Conservation (phyloP, 192 early-diverging fungal genomes). For the Globomyces pollinis-pini region DNA sequence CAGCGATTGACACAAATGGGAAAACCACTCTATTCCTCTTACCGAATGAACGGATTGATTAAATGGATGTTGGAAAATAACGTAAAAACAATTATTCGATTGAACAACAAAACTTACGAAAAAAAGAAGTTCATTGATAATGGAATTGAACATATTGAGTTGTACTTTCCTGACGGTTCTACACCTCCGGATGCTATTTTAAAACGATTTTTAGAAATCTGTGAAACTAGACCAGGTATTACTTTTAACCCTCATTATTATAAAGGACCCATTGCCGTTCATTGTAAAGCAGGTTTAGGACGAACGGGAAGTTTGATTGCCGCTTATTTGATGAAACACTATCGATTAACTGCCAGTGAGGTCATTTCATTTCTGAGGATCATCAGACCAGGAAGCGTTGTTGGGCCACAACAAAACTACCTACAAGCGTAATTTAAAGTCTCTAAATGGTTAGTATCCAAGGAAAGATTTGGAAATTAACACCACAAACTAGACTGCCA, state of each 20-base stretch:
- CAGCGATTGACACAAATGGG: conserved; percentile 3
- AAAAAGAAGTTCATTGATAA: conserved; percentile 40
- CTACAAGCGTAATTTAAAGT: conserved; percentile 33
- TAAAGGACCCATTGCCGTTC: conserved; percentile 44
- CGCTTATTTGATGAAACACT: conserved; percentile 62
- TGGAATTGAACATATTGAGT: conserved; percentile 57
- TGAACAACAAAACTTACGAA: conserved; percentile 65
- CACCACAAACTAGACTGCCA: conserved; percentile 27
- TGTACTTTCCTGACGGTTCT: conserved; percentile 65
- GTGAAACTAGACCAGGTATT: conserved; percentile 42
- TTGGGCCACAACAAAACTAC: conserved; percentile 72
- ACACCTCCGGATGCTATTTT: conserved; percentile 59
- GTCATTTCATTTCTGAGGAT: conserved; percentile 57
- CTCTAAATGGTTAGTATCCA: conserved; percentile 35
- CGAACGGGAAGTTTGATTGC: conserved; percentile 52
- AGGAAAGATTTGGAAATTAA: conserved; percentile 39
- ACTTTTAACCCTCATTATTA: neutral
- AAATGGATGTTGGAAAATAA: conserved; percentile 40
- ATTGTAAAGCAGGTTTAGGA: conserved; percentile 58
- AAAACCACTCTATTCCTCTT: conserved; percentile 19
- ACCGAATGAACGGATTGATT: conserved; percentile 44
- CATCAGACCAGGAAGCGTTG: conserved; percentile 61
- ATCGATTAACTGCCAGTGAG: conserved; percentile 58
- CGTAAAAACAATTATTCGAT: conserved; percentile 46
- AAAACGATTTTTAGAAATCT: conserved; percentile 55